These are phyloP conservation scores for Heliosperma pusillum DNA, from an alignment of 148 eudicot species.

Conservation along the genomic window DNA sequence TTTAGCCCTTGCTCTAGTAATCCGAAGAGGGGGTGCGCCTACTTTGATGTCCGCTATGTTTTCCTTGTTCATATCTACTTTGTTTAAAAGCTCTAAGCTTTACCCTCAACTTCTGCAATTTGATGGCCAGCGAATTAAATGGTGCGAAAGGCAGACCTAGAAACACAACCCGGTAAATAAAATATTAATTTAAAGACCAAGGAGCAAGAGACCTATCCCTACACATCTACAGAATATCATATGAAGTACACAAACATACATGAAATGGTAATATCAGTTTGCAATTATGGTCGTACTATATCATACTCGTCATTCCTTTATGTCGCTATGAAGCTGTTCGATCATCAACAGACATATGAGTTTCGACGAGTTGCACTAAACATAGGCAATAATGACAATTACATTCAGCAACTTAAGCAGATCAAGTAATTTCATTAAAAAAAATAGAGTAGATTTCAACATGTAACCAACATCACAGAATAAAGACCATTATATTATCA, in stretches of 20 bases:
- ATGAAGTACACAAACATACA: too few relatives aligned
- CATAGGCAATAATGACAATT: slow-evolving; percentile 1
- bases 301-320: background rate
- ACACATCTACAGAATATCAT: background rate
- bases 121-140: slow-evolving; percentile 1
- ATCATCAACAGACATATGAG: background rate
- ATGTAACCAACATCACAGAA: background rate
- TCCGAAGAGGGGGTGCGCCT: slow-evolving; percentile 42
- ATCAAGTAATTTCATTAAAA: too few relatives aligned
- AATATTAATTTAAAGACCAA: too few relatives aligned
- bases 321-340: background rate
- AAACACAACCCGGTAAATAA: background rate
- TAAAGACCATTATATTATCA: background rate
- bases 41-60: slow-evolving; percentile 29
- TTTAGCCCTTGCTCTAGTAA: slow-evolving; percentile 73
- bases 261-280: background rate
- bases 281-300: background rate
- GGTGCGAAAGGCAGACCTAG: background rate
- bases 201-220: background rate
- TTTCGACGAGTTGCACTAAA: slow-evolving; percentile 4
- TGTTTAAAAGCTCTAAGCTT: slow-evolving; percentile 35
- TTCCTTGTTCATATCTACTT: slow-evolving; percentile 47
- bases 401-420: background rate
- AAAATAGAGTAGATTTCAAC: background rate
- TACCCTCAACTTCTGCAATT: slow-evolving; percentile 27